Conservation (phyloP, 257 asterid species). For the Lycium barbarum region DNA sequence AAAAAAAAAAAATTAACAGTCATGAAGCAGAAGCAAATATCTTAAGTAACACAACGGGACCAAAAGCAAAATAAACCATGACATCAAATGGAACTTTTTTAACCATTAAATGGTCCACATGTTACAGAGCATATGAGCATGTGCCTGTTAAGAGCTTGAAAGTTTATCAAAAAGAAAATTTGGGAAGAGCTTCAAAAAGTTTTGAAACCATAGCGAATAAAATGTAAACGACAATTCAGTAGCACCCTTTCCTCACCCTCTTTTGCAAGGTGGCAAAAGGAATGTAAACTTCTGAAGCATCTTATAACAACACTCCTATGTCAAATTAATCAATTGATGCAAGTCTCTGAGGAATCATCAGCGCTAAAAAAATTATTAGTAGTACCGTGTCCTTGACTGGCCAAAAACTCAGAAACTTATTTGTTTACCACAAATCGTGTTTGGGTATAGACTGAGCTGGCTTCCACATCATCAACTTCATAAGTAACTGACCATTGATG, state of each 20-base stretch:
- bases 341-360: neutral
- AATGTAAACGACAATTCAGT: neutral
- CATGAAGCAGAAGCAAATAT: no score
- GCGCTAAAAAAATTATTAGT: no score
- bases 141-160: neutral
- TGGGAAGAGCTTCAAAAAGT: neutral
- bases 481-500: no score
- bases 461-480: neutral
- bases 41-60: no score
- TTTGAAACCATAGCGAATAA: neutral
- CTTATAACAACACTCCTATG: neutral
- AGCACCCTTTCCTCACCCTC: neutral
- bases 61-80: constrained; percentile 17
- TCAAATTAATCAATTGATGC: neutral
- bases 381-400: neutral
- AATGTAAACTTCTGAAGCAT: neutral
- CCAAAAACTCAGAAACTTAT: neutral
- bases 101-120: no score
- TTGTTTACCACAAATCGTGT: neutral
- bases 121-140: neutral
- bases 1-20: no score
- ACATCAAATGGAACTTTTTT: neutral
- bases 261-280: no score
- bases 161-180: neutral
- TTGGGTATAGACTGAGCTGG: neutral